Conservation (phyloP, 2,329 filamentous ascomycete genomes). For the Trichoderma cornu-damae region DNA sequence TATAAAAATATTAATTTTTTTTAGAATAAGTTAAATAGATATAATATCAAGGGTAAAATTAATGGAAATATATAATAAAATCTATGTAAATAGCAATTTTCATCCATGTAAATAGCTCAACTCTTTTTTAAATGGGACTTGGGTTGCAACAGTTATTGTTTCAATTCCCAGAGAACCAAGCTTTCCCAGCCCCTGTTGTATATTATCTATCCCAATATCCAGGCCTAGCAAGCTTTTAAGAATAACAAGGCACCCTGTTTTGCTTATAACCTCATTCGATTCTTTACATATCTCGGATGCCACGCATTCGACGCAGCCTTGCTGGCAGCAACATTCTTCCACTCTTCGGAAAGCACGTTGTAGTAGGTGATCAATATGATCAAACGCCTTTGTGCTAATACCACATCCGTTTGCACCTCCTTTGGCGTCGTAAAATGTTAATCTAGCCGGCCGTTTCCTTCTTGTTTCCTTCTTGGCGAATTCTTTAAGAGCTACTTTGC, state of each 20-base stretch:
- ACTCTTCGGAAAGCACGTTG: constrained; percentile 71
- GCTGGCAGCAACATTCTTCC: constrained; percentile 66
- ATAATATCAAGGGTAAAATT: no score
- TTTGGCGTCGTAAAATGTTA: constrained; percentile 95
- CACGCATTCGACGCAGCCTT: constrained; percentile 87
- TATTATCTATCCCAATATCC: constrained; percentile 73
- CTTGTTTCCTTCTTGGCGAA: constrained; percentile 64
- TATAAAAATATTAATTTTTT: no score
- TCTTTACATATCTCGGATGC: constrained; percentile 79
- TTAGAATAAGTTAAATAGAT: no score
- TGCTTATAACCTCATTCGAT: constrained; percentile 88
- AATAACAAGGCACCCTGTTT: constrained; percentile 78
- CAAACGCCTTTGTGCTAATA: constrained; percentile 88
- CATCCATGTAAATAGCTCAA: background rate
- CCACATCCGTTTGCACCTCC: constrained; percentile 78
- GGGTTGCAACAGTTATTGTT: constrained; percentile 42
- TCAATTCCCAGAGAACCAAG: constrained; percentile 67
- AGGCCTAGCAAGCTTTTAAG: constrained; percentile 68
- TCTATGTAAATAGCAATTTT: no score
- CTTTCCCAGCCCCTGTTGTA: constrained; percentile 80
- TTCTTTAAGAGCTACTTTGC: constrained; percentile 84
- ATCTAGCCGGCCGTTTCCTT: constrained; percentile 76
- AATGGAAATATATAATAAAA: background rate
- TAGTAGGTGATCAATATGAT: constrained; percentile 78
- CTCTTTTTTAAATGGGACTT: background rate